These are phyloP conservation scores for Yarrowia alimentaria DNA, from an alignment of 805 yeast species.

Conservation along the genomic window DNA sequence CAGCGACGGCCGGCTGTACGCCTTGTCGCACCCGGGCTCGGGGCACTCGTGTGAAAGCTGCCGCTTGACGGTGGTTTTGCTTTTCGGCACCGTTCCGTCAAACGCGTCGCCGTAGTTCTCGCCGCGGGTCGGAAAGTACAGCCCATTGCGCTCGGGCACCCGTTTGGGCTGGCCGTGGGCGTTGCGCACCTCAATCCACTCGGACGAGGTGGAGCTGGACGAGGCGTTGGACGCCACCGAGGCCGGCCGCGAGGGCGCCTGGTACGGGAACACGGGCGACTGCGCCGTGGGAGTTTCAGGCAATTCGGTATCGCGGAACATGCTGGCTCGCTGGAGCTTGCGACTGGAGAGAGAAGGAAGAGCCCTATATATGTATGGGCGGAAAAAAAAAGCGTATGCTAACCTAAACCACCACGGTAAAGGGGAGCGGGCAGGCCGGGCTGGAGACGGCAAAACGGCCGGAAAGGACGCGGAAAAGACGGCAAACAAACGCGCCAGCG, in stretches of 20 bases:
- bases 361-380: slow-evolving; percentile 25
- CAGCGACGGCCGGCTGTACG: slow-evolving; percentile 77
- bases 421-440: too few relatives aligned
- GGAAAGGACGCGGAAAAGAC: too few relatives aligned
- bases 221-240: slow-evolving; percentile 10
- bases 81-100: slow-evolving; percentile 18
- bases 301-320: slow-evolving; percentile 13
- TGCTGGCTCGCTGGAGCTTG: slow-evolving; percentile 21
- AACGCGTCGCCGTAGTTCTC: slow-evolving; percentile 10
- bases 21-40: slow-evolving; percentile 65
- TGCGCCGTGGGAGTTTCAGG: too few relatives aligned
- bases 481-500: too few relatives aligned
- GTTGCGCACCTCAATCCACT: slow-evolving; percentile 18
- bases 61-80: slow-evolving; percentile 30
- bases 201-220: slow-evolving; percentile 2
- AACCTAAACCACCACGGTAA: neutral
- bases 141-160: slow-evolving; percentile 15
- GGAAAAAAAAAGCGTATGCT: slow-evolving; percentile 13
- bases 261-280: too few relatives aligned
- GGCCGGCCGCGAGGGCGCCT: neutral
- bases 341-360: neutral
- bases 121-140: slow-evolving; percentile 13
- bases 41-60: slow-evolving; percentile 52
- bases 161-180: slow-evolving; percentile 21
- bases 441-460: too few relatives aligned